phyloP scores from a whole-genome alignment of 2,329 filamentous ascomycete genomes.

The Phialocephala sp. region DNA sequence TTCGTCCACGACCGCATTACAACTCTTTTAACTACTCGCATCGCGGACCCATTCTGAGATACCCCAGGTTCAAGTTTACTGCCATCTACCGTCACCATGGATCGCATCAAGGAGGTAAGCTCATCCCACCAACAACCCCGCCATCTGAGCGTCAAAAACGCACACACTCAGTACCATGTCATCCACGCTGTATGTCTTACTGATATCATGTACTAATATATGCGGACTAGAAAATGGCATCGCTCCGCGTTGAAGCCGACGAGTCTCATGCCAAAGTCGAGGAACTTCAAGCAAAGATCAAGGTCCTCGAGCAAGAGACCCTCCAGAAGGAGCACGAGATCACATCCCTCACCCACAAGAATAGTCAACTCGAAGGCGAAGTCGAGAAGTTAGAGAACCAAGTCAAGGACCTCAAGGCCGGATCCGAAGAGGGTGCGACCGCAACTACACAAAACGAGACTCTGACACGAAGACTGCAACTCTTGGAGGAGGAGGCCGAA shows the following conservation, averaged over 20 bases:
- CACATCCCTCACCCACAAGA: conserved; percentile 94
- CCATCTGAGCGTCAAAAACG: conserved; percentile 36
- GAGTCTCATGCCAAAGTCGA: conserved; percentile 81
- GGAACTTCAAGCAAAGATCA: conserved; percentile 86
- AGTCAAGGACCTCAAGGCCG: conserved; percentile 87
- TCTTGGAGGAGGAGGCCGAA: conserved; percentile 98
- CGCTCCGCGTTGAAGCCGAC: conserved; percentile 92
- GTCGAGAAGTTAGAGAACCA: conserved; percentile 88
- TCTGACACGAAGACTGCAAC: conserved; percentile 88
- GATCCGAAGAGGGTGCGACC: conserved; percentile 80
- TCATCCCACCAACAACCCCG: conserved; percentile 39
- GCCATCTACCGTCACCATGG: conserved; percentile 61
- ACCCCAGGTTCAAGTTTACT: background rate
- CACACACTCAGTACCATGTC: conserved; percentile 12
- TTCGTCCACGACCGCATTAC: conserved; percentile 5
- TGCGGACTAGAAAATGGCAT: conserved; percentile 80
- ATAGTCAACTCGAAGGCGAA: conserved; percentile 85
- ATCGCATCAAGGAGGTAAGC: conserved; percentile 89
- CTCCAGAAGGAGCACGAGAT: conserved; percentile 98
- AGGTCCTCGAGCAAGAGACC: conserved; percentile 92
- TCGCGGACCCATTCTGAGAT: background rate
- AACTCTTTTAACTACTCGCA: background rate
- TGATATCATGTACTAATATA: conserved; percentile 5
- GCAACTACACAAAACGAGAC: conserved; percentile 90
- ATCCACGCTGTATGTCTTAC: background rate